Percentiles rank a stretch among this genome's conserved stretches.
Conservation (phyloP, 805 yeast species). For the Saturnispora sanitii region DNA sequence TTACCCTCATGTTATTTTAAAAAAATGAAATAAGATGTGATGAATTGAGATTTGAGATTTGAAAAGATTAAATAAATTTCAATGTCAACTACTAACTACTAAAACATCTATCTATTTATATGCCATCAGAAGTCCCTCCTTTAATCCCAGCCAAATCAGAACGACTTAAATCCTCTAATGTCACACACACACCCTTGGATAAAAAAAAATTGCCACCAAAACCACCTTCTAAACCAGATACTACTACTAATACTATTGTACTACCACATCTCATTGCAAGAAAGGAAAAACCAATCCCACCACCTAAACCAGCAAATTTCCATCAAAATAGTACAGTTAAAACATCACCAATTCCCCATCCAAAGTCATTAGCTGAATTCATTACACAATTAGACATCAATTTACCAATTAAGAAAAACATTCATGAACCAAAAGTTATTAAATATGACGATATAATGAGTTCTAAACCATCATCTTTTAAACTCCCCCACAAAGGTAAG, state of each 20-base stretch:
- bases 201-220: no score
- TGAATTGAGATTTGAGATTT: no score
- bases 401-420: constrained; percentile 3
- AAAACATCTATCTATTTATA: no score
- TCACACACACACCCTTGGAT: not conserved
- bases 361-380: constrained; percentile 7
- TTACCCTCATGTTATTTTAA: no score
- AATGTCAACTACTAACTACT: no score
- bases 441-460: constrained; percentile 18
- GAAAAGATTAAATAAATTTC: no score
- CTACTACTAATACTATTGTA: not conserved
- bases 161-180: not conserved
- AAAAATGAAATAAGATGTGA: no score
- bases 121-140: no score
- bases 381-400: constrained; percentile 10
- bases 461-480: no score
- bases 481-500: not conserved
- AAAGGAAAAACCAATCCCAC: not conserved
- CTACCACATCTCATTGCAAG: constrained; percentile 2
- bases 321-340: no score
- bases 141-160: not conserved
- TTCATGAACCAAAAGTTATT: constrained; percentile 19
- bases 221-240: not conserved
- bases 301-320: no score
- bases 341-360: no score